Conservation (phyloP, 2,329 filamentous ascomycete genomes). For the Stachybotrys echinatus region DNA sequence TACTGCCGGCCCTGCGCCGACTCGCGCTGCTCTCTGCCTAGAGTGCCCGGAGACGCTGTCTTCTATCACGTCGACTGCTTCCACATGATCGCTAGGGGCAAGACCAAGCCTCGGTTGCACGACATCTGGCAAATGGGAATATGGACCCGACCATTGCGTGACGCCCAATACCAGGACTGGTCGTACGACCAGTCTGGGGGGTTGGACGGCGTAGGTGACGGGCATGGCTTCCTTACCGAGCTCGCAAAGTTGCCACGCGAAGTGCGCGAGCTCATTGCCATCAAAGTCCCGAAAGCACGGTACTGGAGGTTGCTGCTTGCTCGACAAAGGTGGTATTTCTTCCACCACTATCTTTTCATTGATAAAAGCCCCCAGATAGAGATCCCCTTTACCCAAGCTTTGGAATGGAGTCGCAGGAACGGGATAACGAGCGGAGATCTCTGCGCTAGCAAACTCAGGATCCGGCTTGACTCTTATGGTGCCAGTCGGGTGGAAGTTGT, state of each 20-base stretch:
- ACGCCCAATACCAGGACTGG: neutral
- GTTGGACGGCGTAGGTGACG: neutral
- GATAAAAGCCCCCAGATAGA: neutral
- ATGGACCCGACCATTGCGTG: neutral
- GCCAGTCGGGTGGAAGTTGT: neutral
- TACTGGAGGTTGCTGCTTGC: neutral
- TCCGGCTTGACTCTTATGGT: neutral
- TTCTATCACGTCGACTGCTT: constrained; percentile 2
- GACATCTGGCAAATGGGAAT: neutral
- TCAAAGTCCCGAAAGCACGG: neutral
- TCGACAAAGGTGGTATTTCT: neutral
- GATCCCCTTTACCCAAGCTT: neutral
- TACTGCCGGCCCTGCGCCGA: neutral
- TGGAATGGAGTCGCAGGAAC: neutral
- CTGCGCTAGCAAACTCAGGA: neutral
- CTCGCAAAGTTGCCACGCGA: neutral
- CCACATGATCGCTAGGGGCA: neutral
- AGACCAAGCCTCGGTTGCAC: neutral
- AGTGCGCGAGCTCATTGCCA: neutral
- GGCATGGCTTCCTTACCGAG: neutral
- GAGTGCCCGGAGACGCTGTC: neutral
- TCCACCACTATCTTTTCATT: neutral
- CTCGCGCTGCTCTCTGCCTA: neutral
- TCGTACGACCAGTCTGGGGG: neutral
- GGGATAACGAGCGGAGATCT: neutral